Evolutionary conservation across 192 early-diverging fungal genomes (phyloP).

Genomic region (Rhizophagus sp.): DNA sequence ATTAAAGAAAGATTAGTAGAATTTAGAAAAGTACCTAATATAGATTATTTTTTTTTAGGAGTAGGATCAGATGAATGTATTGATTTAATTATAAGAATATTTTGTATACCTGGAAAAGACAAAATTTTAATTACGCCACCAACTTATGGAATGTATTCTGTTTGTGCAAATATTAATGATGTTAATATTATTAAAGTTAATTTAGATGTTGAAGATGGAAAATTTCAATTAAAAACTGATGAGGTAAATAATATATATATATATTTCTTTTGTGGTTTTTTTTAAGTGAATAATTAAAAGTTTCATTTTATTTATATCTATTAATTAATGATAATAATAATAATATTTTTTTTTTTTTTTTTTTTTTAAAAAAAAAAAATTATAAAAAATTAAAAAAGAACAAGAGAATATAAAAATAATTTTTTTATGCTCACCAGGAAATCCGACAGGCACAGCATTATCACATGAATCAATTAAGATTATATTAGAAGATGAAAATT

Average conservation of each 20-base stretch:
- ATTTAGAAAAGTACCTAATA: conserved; percentile 67
- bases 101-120: conserved; percentile 88
- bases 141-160: conserved; percentile 99
- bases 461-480: conserved; percentile 63
- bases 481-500: conserved; percentile 68
- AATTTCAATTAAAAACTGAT: conserved; percentile 66
- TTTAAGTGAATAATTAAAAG: too few species aligned
- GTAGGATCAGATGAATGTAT: conserved; percentile 98
- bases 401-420: conserved; percentile 86
- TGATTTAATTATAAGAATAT: conserved; percentile 86
- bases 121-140: conserved; percentile 94
- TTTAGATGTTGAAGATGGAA: conserved; percentile 70
- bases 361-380: too few species aligned
- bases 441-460: conserved; percentile 92
- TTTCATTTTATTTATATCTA: too few species aligned
- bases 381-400: too few species aligned
- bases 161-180: conserved; percentile 93
- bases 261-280: too few species aligned
- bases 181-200: conserved; percentile 85
- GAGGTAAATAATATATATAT: conserved; percentile 44
- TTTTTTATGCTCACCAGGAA: conserved; percentile 98
- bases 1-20: conserved; percentile 78
- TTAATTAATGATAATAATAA: too few species aligned
- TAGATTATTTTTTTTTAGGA: conserved; percentile 87
- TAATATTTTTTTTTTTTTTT: too few species aligned